These are phyloP conservation scores for Pouteria glomerata DNA, from an alignment of 148 eudicot genomes.

Conservation along the genomic window DNA sequence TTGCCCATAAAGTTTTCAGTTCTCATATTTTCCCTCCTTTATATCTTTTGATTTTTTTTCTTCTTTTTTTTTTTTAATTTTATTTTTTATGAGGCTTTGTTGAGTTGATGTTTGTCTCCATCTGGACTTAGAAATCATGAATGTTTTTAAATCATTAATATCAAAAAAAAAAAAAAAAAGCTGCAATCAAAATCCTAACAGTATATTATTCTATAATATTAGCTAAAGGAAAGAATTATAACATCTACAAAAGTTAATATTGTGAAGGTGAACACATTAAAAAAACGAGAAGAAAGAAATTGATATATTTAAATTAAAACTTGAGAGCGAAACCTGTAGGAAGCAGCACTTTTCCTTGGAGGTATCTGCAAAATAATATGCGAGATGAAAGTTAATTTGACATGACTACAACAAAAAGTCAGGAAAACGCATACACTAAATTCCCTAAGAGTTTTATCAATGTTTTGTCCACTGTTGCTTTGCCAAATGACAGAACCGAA, in stretches of 20 bases:
- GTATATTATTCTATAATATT: no score
- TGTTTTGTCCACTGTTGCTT: background rate
- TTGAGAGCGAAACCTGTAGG: conserved; percentile 60
- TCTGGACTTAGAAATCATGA: no score
- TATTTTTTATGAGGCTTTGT: no score
- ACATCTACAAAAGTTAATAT: background rate
- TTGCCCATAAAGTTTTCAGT: background rate
- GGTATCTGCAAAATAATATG: conserved; percentile 68
- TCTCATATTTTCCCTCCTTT: background rate
- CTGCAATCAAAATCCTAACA: no score
- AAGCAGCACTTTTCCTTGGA: conserved; percentile 90
- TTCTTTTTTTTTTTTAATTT: no score
- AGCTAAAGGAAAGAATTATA: no score
- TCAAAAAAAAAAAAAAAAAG: no score
- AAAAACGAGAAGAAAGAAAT: background rate
- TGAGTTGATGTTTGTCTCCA: no score
- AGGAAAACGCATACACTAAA: background rate
- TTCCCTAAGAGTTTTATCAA: background rate
- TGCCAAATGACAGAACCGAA: background rate
- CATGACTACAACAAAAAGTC: background rate
- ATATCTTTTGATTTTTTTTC: background rate
- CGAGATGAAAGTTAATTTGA: conserved; percentile 7
- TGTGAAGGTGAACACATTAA: background rate
- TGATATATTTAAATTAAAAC: background rate
- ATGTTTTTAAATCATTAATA: no score